Evolutionary conservation across 129 eudicot genomes (phyloP), one percentile per base, ranked within the genome.

Genomic region (Mikania micrantha): DNA sequence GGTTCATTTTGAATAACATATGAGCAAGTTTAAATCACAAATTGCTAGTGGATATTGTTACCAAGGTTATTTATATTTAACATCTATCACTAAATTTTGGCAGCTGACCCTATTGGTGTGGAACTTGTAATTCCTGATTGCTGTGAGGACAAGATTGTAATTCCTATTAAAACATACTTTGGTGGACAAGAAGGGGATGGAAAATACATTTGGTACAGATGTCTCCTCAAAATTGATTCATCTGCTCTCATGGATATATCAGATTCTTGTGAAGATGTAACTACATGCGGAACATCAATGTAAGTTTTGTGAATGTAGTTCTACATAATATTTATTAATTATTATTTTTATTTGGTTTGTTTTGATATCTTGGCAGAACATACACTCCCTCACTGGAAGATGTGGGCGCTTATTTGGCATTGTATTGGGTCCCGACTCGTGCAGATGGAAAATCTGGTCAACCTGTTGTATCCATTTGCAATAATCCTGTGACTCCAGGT

Each of bases 141-240:
- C 77, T 87, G 84, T 22, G 97, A 94, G 81, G 88, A 80, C 80
- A 71, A 71, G 67, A 56, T 74, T 48, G 90, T 85, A 70, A 77
- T 87, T 71, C 97, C 97, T 39, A 60, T 60, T 16, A 89, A 84
- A 61, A 83, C 72, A 10, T 94, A 94, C 74, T 90, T 94, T 78
- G 99, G 99, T 70, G 99, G 99, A 56, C 69, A 61, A 74, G 99
- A 94, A 87, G 95, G 95, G 47, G 81, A 72, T 49, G 95, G 97
- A 19, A 85, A 75, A 42, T 94, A 77, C 65, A 61, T 73, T 20
- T 94, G 99, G 99, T 94, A 86, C 63, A 77, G 90, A 76, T 57
- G 81, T 17, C 85, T 74, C 74, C 60, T 74, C 50, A 87, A 81
- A 76, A 82, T 87, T 59, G 40, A 75, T 12, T 79, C 70, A 64